These are phyloP conservation scores for Chenopodium album DNA, from an alignment of 148 eudicot genomes.

Conservation along the genomic window DNA sequence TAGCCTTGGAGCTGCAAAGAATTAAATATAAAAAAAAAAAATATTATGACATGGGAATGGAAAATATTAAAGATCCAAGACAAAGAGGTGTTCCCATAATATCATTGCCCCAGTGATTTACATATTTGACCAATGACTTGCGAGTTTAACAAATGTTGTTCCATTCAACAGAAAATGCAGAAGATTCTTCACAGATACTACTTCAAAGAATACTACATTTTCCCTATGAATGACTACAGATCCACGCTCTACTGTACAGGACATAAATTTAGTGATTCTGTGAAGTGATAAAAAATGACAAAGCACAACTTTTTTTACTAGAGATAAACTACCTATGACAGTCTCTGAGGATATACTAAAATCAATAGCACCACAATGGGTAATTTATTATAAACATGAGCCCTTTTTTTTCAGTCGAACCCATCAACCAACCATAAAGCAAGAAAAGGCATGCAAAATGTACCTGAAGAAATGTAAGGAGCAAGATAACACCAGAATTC, in stretches of 20 bases:
- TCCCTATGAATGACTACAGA: not conserved
- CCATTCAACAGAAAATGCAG: not conserved
- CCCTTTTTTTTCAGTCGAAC: not conserved
- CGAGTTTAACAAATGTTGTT: not conserved
- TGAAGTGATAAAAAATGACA: too few relatives aligned
- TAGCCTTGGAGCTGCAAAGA: slow-evolving; percentile 80
- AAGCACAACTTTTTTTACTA: too few relatives aligned
- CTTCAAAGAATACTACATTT: not conserved
- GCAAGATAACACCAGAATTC: slow-evolving; percentile 94
- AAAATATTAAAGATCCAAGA: not conserved
- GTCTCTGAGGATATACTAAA: too few relatives aligned
- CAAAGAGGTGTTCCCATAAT: not conserved
- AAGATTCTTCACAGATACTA: not conserved
- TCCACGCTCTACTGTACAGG: not conserved
- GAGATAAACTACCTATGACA: too few relatives aligned
- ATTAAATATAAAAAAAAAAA: not conserved
- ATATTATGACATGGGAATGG: not conserved
- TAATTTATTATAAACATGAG: not conserved
- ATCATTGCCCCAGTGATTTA: not conserved
- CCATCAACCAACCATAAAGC: not conserved
- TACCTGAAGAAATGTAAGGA: slow-evolving; percentile 97
- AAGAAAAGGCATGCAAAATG: not conserved
- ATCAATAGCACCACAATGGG: not conserved
- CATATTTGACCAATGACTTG: not conserved
- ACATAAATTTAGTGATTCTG: not conserved